Conservation (phyloP, 768 basidiomycete genomes). For the Boletellus sp. region DNA sequence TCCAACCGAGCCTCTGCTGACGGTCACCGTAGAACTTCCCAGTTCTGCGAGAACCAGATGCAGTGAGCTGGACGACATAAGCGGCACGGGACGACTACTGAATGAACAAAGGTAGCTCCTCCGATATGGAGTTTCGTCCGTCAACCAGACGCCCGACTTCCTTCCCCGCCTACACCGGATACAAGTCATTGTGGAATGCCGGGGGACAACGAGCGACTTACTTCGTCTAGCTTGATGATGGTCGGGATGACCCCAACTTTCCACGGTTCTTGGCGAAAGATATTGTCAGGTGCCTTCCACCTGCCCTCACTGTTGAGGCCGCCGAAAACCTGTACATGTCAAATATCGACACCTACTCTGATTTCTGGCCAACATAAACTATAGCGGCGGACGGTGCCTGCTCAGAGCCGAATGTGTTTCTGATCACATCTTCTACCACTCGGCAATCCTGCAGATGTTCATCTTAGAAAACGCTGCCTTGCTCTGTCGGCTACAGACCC, state of each 20-base stretch:
- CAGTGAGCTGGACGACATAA: slow-evolving; percentile 3
- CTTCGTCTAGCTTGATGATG: slow-evolving; percentile 56
- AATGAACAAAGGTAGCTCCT: slow-evolving; percentile 21
- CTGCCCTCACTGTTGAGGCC: slow-evolving; percentile 33
- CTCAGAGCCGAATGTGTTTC: slow-evolving; percentile 44
- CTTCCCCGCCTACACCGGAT: slow-evolving; percentile 17
- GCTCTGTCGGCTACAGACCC: slow-evolving; percentile 18
- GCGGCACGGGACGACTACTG: slow-evolving; percentile 5
- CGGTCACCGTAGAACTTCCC: neutral
- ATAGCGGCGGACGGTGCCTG: slow-evolving; percentile 52
- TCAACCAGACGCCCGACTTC: slow-evolving; percentile 31
- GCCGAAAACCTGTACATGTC: neutral
- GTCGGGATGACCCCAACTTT: slow-evolving; percentile 59
- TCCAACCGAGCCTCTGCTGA: neutral
- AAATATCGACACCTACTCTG: slow-evolving; percentile 45
- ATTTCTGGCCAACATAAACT: slow-evolving; percentile 64
- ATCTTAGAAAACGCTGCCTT: slow-evolving; percentile 4
- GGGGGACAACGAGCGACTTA: slow-evolving; percentile 32
- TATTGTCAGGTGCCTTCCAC: slow-evolving; percentile 61
- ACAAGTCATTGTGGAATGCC: neutral
- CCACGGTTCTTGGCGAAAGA: slow-evolving; percentile 64
- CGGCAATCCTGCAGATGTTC: slow-evolving; percentile 55
- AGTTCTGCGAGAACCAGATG: neutral
- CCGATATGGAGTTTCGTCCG: slow-evolving; percentile 20
- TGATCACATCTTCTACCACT: slow-evolving; percentile 53